Conservation (phyloP, 2,329 filamentous ascomycete genomes). For the Paecilomyces niveus region DNA sequence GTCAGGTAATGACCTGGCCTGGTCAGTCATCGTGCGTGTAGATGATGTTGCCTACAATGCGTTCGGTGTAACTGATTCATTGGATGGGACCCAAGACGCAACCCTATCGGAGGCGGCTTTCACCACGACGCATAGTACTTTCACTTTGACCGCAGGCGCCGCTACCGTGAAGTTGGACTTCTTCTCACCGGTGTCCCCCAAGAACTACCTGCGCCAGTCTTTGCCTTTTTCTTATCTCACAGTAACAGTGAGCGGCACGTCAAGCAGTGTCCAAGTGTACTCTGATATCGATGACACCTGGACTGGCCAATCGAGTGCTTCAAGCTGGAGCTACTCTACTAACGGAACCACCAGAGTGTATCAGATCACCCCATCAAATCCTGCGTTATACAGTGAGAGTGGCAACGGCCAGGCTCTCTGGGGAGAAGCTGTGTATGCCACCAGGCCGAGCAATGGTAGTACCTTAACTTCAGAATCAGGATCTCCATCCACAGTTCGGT, state of each 20-base stretch:
- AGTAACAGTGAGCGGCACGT: slow-evolving; percentile 21
- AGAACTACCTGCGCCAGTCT: slow-evolving; percentile 36
- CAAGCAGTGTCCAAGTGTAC: slow-evolving; percentile 32
- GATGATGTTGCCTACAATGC: slow-evolving; percentile 35
- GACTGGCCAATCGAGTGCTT: slow-evolving; percentile 25
- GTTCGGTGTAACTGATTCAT: slow-evolving; percentile 29
- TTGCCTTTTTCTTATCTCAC: slow-evolving; percentile 39
- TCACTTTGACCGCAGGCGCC: slow-evolving; percentile 30
- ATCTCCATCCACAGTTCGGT: slow-evolving; percentile 16
- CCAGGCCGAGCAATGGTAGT: slow-evolving; percentile 17
- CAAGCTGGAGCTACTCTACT: slow-evolving; percentile 16
- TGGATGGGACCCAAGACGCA: slow-evolving; percentile 22
- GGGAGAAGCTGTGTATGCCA: slow-evolving; percentile 36
- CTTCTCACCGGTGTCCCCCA: slow-evolving; percentile 38
- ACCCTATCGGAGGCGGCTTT: slow-evolving; percentile 29
- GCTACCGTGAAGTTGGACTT: slow-evolving; percentile 35
- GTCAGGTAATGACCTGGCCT: slow-evolving; percentile 34
- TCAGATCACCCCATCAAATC: slow-evolving; percentile 23
- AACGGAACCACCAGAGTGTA: slow-evolving; percentile 23
- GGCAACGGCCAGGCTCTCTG: slow-evolving; percentile 33
- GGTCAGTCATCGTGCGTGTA: slow-evolving; percentile 37
- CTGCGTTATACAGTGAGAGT: slow-evolving; percentile 25
- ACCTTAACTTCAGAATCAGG: slow-evolving; percentile 26
- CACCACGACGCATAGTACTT: slow-evolving; percentile 36
- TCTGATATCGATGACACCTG: slow-evolving; percentile 39